These are phyloP conservation scores for Maudiozyma bulderi DNA, from an alignment of 805 yeast genomes.

Conservation along the genomic window DNA sequence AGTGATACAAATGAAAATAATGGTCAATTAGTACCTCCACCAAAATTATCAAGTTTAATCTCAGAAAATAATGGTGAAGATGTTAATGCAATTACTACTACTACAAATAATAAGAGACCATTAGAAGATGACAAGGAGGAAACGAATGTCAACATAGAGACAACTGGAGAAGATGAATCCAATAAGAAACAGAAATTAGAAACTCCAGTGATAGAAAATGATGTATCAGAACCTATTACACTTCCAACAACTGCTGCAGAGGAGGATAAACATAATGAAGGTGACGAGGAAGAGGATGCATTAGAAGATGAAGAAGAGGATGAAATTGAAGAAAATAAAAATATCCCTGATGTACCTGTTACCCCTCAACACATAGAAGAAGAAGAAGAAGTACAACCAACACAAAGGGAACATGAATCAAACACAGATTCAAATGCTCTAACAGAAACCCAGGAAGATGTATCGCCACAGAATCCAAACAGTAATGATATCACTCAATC, in stretches of 20 bases:
- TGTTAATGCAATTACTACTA: conserved; percentile 2
- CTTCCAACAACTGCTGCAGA: conserved; percentile 4
- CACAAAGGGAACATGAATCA: neutral
- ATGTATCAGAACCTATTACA: neutral
- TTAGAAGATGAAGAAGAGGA: conserved; percentile 5
- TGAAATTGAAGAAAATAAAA: neutral
- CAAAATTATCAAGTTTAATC: conserved; percentile 8
- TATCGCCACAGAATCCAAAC: no score
- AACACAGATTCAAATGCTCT: neutral
- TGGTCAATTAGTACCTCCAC: conserved; percentile 12
- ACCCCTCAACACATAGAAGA: neutral
- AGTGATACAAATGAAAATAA: conserved; percentile 18
- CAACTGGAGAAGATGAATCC: conserved; percentile 6
- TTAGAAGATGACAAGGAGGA: neutral
- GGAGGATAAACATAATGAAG: conserved; percentile 16
- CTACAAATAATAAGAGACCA: neutral
- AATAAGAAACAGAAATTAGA: conserved; percentile 8
- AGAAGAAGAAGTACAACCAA: neutral
- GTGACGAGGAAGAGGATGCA: conserved; percentile 15
- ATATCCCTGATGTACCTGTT: neutral
- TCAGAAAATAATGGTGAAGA: neutral
- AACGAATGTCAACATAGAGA: neutral
- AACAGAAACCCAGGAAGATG: no score
- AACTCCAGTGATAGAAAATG: neutral
- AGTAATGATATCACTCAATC: no score